phyloP scores from a whole-genome alignment of 2,329 filamentous ascomycete genomes.

The Talaromyces albobiverticillius region DNA sequence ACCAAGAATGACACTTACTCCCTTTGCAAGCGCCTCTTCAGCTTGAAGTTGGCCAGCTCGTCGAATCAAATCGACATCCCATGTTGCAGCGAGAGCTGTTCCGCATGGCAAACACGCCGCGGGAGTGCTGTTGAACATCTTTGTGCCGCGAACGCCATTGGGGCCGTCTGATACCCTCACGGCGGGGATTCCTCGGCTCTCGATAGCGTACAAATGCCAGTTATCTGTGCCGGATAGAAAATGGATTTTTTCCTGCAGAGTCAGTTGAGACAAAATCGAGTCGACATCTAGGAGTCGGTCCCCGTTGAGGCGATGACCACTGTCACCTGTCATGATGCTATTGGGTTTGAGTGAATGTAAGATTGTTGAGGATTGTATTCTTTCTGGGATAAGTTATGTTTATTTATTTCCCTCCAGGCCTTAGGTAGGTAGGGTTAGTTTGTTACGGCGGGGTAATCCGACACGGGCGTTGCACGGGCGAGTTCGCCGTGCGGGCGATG shows the following conservation, averaged over 20 bases:
- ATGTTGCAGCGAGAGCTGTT: conserved; percentile 73
- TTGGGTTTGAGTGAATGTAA: no score
- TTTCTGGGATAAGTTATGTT: not conserved
- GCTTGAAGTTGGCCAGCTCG: conserved; percentile 69
- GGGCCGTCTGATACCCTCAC: conserved; percentile 68
- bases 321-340: not conserved
- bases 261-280: conserved; percentile 5
- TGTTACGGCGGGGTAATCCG: not conserved
- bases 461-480: not conserved
- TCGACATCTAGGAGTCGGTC: not conserved
- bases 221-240: conserved; percentile 48
- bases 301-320: not conserved
- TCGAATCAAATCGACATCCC: conserved; percentile 68
- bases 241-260: conserved; percentile 7
- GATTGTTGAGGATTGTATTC: no score
- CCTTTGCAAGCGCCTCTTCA: conserved; percentile 68
- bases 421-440: no score
- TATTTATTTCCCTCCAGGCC: no score
- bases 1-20: conserved; percentile 69
- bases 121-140: conserved; percentile 65
- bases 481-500: not conserved
- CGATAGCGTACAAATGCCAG: conserved; percentile 65
- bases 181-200: conserved; percentile 60
- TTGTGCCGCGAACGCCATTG: conserved; percentile 67
- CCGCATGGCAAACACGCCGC: conserved; percentile 80